phyloP scores from a whole-genome alignment of 495 filamentous ascomycete species.

The Talaromyces thailandensis region DNA sequence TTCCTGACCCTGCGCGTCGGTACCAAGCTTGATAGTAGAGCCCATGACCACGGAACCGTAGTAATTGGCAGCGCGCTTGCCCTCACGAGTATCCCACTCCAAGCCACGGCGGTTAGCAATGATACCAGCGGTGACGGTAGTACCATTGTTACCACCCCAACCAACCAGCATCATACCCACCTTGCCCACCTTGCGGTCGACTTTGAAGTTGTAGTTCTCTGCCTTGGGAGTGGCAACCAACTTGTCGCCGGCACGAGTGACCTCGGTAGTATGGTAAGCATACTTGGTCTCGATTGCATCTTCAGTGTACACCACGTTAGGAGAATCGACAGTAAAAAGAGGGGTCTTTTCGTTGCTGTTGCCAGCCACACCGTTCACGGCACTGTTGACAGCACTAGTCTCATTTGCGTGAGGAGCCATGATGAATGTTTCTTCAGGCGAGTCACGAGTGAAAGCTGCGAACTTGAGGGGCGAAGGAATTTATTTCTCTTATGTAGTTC shows the following conservation, averaged over 20 bases:
- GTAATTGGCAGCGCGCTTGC: conserved; percentile 80
- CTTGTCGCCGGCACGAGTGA: conserved; percentile 67
- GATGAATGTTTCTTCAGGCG: conserved; percentile 9
- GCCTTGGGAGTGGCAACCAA: conserved; percentile 80
- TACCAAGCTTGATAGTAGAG: conserved; percentile 93
- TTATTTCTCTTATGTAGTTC: conserved; percentile 18
- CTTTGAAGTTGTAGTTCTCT: conserved; percentile 93
- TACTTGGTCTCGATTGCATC: conserved; percentile 87
- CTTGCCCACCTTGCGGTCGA: conserved; percentile 88
- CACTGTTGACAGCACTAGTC: conserved; percentile 48
- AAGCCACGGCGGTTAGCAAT: conserved; percentile 85
- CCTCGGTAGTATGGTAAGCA: conserved; percentile 87
- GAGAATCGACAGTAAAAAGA: conserved; percentile 80
- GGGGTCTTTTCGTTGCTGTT: conserved; percentile 30
- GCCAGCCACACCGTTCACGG: conserved; percentile 60
- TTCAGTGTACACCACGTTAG: conserved; percentile 86
- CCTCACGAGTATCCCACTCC: conserved; percentile 89
- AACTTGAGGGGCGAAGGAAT: neutral
- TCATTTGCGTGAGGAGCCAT: conserved; percentile 95
- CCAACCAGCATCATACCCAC: conserved; percentile 96
- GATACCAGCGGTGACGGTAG: conserved; percentile 95
- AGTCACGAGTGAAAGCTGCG: neutral
- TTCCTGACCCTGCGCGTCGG: conserved; percentile 77
- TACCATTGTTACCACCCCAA: conserved; percentile 97
- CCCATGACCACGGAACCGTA: conserved; percentile 96